Base-by-base conservation (phyloP, 495 filamentous ascomycete species). In the Podospora australis region DNA sequence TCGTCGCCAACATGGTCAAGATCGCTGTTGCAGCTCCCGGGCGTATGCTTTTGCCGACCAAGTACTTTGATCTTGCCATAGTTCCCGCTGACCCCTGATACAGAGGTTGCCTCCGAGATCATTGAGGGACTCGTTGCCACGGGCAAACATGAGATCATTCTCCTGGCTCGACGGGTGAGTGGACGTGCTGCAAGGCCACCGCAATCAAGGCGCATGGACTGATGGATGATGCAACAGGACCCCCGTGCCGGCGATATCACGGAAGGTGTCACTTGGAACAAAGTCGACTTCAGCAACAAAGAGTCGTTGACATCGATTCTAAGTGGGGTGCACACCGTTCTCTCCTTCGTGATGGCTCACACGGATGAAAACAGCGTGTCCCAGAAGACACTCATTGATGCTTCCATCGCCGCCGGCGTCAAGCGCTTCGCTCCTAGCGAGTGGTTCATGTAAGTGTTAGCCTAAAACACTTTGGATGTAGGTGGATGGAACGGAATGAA, bases 391-490 rank as follows among this genome's bases (percentile, higher is more conserved):
- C 60, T 79, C 16, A 75, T 82, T 25, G 71, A 81, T 52, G 78
- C 77, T 1, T 62, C 71, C 4, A 60, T 81, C 34, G 45, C 58
- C 3, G 77, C 73, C 1, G 74, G 78, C 3, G 78, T 81, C 8
- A 74, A 70, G 48, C 70, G 78, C 9, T 79, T 78, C 51, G 70
- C 81, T 11, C 78, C 79, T 7, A 71, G 70, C 6, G 67, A 70
- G 20, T 70, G 59, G 50, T 61, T 43, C 38, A 57, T 54, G 68
- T 70, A 45, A 36, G 41, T 39, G 20, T 19, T 3, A 10, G 2
- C 5, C 20, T n/a, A n/a, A n/a, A n/a, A n/a, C n/a, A n/a, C n/a
- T n/a, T n/a, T n/a, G n/a, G n/a, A n/a, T n/a, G n/a, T n/a, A n/a
- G n/a, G n/a, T n/a, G n/a, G n/a, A n/a, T n/a, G n/a, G n/a, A n/a